phyloP scores from a whole-genome alignment of 495 filamentous ascomycete species.

The Haplographium delicatum region DNA sequence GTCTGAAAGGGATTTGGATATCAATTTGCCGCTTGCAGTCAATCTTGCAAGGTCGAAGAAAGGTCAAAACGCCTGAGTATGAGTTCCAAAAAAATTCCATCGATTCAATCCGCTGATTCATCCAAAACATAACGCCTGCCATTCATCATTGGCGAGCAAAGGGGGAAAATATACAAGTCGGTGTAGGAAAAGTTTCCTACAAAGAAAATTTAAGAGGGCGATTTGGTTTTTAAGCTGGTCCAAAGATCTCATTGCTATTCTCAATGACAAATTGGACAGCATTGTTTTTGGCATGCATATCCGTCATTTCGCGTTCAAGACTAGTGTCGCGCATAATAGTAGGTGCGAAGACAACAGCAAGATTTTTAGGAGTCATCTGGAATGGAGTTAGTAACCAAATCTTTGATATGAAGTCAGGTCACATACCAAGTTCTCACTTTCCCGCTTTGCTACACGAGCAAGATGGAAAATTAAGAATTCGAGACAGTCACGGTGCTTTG shows the following conservation, averaged over 20 bases:
- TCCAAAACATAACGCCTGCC: slow-evolving; percentile 1
- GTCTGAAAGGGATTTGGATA: slow-evolving; percentile 18
- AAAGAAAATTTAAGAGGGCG: not conserved
- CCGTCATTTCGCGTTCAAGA: slow-evolving; percentile 89
- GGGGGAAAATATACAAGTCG: slow-evolving; percentile 20
- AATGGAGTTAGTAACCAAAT: slow-evolving; percentile 19
- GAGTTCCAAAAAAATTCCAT: not conserved
- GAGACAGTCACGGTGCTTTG: slow-evolving; percentile 78
- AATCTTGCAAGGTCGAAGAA: slow-evolving; percentile 1
- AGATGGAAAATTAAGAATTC: slow-evolving; percentile 95
- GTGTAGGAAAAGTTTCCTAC: too few species aligned
- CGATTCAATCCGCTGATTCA: not conserved
- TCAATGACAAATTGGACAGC: slow-evolving; percentile 89
- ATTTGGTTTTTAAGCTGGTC: not conserved
- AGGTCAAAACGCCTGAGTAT: slow-evolving; percentile 15
- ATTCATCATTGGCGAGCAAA: not conserved
- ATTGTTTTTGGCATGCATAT: slow-evolving; percentile 87
- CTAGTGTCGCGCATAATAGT: slow-evolving; percentile 91
- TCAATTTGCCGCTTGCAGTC: slow-evolving; percentile 17
- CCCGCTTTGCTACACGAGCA: slow-evolving; percentile 75
- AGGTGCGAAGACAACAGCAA: slow-evolving; percentile 96
- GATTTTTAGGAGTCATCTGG: slow-evolving; percentile 84
- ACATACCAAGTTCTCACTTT: slow-evolving; percentile 64
- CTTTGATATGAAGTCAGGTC: not conserved
- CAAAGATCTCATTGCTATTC: slow-evolving; percentile 75